phyloP scores from a whole-genome alignment of 345 rosid species.

The Boechera retrofracta region DNA sequence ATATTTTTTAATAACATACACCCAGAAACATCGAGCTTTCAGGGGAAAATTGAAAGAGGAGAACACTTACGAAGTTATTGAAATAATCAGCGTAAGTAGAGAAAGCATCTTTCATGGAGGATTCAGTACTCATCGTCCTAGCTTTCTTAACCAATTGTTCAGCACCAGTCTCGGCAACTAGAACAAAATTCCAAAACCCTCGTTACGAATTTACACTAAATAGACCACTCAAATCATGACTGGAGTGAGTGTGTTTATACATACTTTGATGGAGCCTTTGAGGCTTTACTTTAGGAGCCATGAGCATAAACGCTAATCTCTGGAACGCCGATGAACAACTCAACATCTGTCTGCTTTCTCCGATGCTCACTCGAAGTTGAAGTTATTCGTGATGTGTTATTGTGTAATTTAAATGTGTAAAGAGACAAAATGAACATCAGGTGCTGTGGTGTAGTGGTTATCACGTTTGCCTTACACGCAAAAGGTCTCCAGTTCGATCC shows the following conservation, averaged over 20 bases:
- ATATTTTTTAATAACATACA: conserved; percentile 12
- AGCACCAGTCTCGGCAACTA: conserved; percentile 49
- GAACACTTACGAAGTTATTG: conserved; percentile 59
- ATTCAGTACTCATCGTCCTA: conserved; percentile 54
- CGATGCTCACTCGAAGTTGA: conserved; percentile 13
- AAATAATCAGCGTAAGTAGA: conserved; percentile 63
- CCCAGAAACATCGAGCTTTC: background rate
- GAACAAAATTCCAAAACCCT: conserved; percentile 17
- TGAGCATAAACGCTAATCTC: conserved; percentile 38
- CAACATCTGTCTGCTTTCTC: conserved; percentile 46
- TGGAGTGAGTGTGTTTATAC: background rate
- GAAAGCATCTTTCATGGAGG: conserved; percentile 66
- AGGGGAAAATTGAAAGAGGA: background rate
- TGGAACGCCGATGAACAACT: conserved; percentile 41
- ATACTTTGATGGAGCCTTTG: conserved; percentile 57
- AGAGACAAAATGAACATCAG: background rate
- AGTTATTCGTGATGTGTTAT: background rate
- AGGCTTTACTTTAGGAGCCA: conserved; percentile 62
- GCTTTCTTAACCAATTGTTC: conserved; percentile 54
- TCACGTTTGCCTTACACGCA: conserved; percentile 50
- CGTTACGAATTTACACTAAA: background rate
- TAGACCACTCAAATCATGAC: background rate
- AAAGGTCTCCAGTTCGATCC: conserved; percentile 50
- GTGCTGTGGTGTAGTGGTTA: conserved; percentile 54
- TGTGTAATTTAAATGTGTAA: too few species aligned